Percentiles rank a stretch among this genome's conserved stretches.
These are phyloP conservation scores for Fusarium coffeatum DNA, from an alignment of 2,329 filamentous ascomycete species.

Conservation along the genomic window DNA sequence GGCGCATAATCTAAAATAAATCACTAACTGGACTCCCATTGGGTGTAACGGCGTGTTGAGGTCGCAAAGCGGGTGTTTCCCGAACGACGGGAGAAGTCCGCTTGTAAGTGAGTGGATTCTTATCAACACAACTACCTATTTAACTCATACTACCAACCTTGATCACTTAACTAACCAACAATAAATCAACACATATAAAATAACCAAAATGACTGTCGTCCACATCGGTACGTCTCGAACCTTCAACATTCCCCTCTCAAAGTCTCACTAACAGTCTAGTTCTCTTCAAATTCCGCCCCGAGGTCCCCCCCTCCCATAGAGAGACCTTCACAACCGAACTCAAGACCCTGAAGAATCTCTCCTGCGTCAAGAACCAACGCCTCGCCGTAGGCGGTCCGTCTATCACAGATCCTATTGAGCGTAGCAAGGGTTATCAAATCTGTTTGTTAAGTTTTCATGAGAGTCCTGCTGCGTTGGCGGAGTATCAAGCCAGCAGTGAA, in stretches of 20 bases:
- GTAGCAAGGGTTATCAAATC: conserved; percentile 65
- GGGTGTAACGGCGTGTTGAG: background rate
- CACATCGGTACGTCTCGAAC: conserved; percentile 48
- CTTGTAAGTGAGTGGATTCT: background rate
- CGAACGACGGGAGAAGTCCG: background rate
- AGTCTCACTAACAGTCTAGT: conserved; percentile 49
- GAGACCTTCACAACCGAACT: conserved; percentile 59
- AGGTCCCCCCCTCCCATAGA: conserved; percentile 56
- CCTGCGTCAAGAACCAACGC: conserved; percentile 60
- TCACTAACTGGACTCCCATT: background rate
- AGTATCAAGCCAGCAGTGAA: conserved; percentile 65
- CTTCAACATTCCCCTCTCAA: accelerated
- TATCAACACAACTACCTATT: background rate
- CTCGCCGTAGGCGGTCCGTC: conserved; percentile 65
- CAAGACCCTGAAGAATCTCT: conserved; percentile 60
- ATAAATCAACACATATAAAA: background rate
- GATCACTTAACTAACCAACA: background rate
- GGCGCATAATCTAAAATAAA: too few species aligned
- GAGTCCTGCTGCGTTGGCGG: conserved; percentile 57
- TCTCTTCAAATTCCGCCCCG: conserved; percentile 61
- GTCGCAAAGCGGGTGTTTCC: background rate
- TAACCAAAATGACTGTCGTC: conserved; percentile 49
- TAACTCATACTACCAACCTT: background rate
- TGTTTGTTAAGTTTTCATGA: conserved; percentile 64
- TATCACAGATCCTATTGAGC: conserved; percentile 62